phyloP scores from a whole-genome alignment of 768 basidiomycete species.

The Leccinellum luteum region DNA sequence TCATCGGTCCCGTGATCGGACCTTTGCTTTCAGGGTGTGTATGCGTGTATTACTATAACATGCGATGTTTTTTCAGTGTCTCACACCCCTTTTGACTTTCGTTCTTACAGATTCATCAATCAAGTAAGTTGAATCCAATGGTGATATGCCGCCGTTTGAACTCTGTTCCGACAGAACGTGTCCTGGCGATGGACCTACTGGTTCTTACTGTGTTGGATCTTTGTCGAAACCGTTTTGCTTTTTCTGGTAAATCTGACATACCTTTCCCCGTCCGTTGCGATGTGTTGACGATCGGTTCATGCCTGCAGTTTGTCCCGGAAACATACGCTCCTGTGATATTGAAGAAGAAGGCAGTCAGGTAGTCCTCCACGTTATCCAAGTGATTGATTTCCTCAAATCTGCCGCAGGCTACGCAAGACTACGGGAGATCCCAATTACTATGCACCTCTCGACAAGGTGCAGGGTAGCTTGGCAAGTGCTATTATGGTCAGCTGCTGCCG shows the following conservation, averaged over 20 bases:
- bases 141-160: neutral
- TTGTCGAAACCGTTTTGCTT: conserved; percentile 49
- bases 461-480: conserved; percentile 43
- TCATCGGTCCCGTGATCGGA: conserved; percentile 54
- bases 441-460: conserved; percentile 56
- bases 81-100: neutral
- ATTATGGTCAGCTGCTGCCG: conserved; percentile 60
- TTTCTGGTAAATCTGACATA: conserved; percentile 40
- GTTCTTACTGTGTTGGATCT: conserved; percentile 67
- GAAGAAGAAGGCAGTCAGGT: conserved; percentile 58
- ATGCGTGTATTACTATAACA: neutral
- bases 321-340: conserved; percentile 64
- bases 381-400: conserved; percentile 1
- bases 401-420: conserved; percentile 44
- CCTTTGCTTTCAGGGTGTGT: conserved; percentile 60
- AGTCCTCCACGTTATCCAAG: conserved; percentile 1
- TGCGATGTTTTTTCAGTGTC: neutral
- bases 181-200: conserved; percentile 81
- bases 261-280: neutral
- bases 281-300: neutral
- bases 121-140: conserved; percentile 38
- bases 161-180: conserved; percentile 38
- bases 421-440: conserved; percentile 54
- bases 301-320: conserved; percentile 63
- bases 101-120: conserved; percentile 58